Evolutionary conservation across 352 stramenopile genomes (phyloP).

Genomic region (Hyaloperonospora brassicae): DNA sequence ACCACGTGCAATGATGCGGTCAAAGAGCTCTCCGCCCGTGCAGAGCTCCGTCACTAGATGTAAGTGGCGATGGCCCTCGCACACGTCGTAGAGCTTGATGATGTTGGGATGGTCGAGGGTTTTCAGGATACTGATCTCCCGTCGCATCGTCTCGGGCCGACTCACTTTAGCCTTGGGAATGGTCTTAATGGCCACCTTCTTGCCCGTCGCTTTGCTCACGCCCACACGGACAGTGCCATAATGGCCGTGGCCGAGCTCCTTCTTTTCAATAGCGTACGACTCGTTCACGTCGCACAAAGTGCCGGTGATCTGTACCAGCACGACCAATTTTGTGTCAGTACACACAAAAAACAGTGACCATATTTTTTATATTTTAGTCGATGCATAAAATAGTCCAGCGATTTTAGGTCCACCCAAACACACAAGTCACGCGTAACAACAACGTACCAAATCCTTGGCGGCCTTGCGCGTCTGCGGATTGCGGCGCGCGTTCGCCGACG

Average conservation of each 20-base stretch:
- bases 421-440: not conserved
- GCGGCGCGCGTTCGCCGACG: conserved; percentile 22
- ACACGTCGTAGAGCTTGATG: conserved; percentile 96
- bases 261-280: conserved; percentile 85
- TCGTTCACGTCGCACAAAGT: conserved; percentile 77
- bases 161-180: conserved; percentile 96
- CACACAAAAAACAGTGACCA: no score
- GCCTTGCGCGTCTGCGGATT: conserved; percentile 47
- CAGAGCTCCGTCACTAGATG: conserved; percentile 97
- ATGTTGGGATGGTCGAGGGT: conserved; percentile 95
- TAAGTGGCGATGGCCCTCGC: conserved; percentile 94
- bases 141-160: conserved; percentile 89
- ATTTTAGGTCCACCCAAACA: not conserved
- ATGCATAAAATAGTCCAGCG: not conserved
- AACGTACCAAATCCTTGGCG: conserved; percentile 61
- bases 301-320: conserved; percentile 58
- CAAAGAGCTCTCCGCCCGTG: conserved; percentile 94
- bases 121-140: conserved; percentile 89
- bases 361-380: no score
- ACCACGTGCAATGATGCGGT: conserved; percentile 84
- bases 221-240: conserved; percentile 96
- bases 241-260: conserved; percentile 87
- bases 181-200: conserved; percentile 97
- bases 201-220: conserved; percentile 87
- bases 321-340: no score